Evolutionary conservation across 2,329 filamentous ascomycete species (phyloP).

Genomic region (Calonectria leucothoes): DNA sequence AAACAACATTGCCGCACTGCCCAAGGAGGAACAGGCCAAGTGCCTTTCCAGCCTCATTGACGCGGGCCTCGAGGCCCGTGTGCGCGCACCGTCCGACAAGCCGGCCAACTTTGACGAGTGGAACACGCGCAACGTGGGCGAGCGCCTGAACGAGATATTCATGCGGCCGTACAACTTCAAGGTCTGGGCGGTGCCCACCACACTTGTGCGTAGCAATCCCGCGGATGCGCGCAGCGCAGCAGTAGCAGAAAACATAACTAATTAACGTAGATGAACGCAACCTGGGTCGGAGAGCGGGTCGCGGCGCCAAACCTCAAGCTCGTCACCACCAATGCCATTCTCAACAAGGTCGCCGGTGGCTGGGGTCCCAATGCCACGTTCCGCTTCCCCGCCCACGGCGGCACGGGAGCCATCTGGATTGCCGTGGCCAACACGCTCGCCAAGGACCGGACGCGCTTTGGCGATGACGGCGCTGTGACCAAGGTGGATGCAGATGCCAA

Average conservation of each 20-base stretch:
- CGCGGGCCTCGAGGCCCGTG: slow-evolving; percentile 86
- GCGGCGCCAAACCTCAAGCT: slow-evolving; percentile 96
- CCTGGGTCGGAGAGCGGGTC: slow-evolving; percentile 98
- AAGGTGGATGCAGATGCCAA: slow-evolving; percentile 90
- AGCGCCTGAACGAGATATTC: slow-evolving; percentile 92
- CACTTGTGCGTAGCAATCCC: slow-evolving; percentile 71
- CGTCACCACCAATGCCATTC: slow-evolving; percentile 92
- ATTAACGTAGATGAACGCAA: slow-evolving; percentile 91
- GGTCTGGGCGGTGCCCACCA: slow-evolving; percentile 98
- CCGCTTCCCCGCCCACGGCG: slow-evolving; percentile 94
- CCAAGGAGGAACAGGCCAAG: slow-evolving; percentile 95
- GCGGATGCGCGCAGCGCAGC: background rate
- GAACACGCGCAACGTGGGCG: slow-evolving; percentile 93
- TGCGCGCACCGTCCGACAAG: slow-evolving; percentile 79
- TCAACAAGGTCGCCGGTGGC: slow-evolving; percentile 94
- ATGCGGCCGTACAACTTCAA: slow-evolving; percentile 99
- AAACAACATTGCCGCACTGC: slow-evolving; percentile 99
- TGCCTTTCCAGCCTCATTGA: slow-evolving; percentile 97
- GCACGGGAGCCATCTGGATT: slow-evolving; percentile 99
- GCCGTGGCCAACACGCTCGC: slow-evolving; percentile 95
- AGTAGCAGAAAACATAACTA: background rate
- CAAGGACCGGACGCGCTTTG: slow-evolving; percentile 89
- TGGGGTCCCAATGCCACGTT: slow-evolving; percentile 99
- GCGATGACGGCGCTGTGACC: slow-evolving; percentile 83
- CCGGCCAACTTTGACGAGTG: slow-evolving; percentile 98